phyloP scores from a whole-genome alignment of 1,284 basidiomycete genomes.

The Acaromyces ingoldii region DNA sequence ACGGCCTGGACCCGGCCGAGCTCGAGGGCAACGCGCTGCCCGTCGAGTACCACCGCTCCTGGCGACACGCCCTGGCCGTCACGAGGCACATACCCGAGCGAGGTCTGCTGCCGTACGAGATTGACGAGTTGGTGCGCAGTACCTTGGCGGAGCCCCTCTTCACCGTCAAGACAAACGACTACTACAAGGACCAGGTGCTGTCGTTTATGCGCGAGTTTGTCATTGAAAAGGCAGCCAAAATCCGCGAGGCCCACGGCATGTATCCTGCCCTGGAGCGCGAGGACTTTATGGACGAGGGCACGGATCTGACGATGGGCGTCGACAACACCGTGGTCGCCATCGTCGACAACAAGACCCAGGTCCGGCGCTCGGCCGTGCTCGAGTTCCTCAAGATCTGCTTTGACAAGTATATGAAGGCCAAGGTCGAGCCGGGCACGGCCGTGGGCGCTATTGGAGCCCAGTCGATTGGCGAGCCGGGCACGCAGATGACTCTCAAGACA shows the following conservation, averaged over 20 bases:
- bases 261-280: slow-evolving; percentile 72
- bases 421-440: slow-evolving; percentile 57
- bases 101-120: slow-evolving; percentile 80
- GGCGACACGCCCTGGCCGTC: slow-evolving; percentile 78
- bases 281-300: slow-evolving; percentile 71
- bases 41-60: slow-evolving; percentile 64
- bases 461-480: slow-evolving; percentile 98
- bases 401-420: slow-evolving; percentile 58
- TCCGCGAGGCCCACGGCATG: slow-evolving; percentile 74
- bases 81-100: slow-evolving; percentile 52
- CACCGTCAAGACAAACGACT: slow-evolving; percentile 62
- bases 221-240: slow-evolving; percentile 64
- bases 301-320: slow-evolving; percentile 71
- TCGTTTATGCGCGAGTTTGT: slow-evolving; percentile 70
- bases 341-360: slow-evolving; percentile 84
- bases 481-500: slow-evolving; percentile 99
- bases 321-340: slow-evolving; percentile 59
- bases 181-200: slow-evolving; percentile 72
- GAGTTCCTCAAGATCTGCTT: slow-evolving; percentile 82
- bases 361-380: slow-evolving; percentile 73
- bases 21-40: slow-evolving; percentile 85
- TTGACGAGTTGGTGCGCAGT: slow-evolving; percentile 67
- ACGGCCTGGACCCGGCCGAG: slow-evolving; percentile 93
- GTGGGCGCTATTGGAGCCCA: slow-evolving; percentile 98
- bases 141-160: slow-evolving; percentile 58